Conservation (phyloP, 73 alveolate genomes). For the Paramecium biaurelia region DNA sequence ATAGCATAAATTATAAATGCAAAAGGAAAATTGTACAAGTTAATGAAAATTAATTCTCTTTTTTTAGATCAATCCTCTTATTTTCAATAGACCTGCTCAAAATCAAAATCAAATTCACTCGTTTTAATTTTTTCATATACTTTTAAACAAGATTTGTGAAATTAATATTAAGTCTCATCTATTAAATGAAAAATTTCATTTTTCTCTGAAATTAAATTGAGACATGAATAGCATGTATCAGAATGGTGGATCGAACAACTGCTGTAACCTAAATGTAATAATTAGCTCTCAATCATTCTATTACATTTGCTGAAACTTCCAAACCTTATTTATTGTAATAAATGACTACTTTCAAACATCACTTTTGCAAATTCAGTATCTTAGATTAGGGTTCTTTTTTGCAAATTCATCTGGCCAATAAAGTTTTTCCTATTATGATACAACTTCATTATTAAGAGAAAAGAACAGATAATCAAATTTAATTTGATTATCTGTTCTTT, state of each 20-base stretch:
- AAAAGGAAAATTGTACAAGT: not conserved
- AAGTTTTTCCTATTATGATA: not conserved
- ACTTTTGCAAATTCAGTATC: not conserved
- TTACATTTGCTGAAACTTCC: not conserved
- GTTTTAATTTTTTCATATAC: not conserved
- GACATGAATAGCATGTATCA: not conserved
- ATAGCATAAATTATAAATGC: not conserved
- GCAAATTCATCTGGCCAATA: not conserved
- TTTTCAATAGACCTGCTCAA: not conserved
- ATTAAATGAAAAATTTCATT: not conserved
- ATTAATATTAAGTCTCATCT: not conserved
- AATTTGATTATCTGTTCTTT: not conserved
- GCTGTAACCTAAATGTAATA: not conserved
- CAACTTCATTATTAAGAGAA: not conserved
- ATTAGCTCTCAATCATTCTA: not conserved
- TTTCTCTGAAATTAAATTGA: not conserved
- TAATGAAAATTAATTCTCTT: not conserved
- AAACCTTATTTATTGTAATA: not conserved
- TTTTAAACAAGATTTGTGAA: not conserved
- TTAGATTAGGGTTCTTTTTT: not conserved
- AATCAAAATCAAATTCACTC: not conserved
- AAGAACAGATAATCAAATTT: not conserved
- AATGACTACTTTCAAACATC: not conserved
- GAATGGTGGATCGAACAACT: not conserved
- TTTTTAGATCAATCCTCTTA: not conserved